These are phyloP conservation scores for Amanita rubescens DNA, from an alignment of 768 basidiomycete genomes.

Conservation along the genomic window DNA sequence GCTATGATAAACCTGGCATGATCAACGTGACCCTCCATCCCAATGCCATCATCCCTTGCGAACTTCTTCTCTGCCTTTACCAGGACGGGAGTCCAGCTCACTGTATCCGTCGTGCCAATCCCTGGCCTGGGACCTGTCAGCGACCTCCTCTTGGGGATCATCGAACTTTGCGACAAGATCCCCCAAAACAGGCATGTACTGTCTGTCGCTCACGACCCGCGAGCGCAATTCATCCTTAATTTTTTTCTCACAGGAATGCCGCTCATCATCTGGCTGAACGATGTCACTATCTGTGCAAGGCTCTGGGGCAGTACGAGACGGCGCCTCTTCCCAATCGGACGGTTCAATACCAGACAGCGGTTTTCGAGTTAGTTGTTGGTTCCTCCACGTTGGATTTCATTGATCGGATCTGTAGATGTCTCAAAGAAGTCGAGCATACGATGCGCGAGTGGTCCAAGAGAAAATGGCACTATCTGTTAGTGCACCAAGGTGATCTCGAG, in stretches of 20 bases:
- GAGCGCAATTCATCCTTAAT: conserved; percentile 1
- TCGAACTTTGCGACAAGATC: conserved; percentile 41
- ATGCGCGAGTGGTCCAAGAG: conserved; percentile 38
- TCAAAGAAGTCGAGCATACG: conserved; percentile 26
- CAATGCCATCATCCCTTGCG: no score
- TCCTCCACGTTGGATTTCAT: background rate
- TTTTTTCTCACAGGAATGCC: conserved; percentile 26
- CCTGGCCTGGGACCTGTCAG: conserved; percentile 39
- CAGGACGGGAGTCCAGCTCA: conserved; percentile 27
- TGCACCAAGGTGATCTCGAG: conserved; percentile 38
- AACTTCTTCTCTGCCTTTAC: background rate
- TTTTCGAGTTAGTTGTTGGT: conserved; percentile 13
- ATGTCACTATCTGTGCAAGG: conserved; percentile 34
- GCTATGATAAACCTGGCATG: no score
- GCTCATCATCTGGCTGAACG: conserved; percentile 39
- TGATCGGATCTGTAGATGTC: conserved; percentile 8
- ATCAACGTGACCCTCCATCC: no score
- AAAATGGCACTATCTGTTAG: conserved; percentile 31
- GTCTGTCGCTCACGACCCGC: background rate
- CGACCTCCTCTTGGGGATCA: conserved; percentile 34
- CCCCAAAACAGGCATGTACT: conserved; percentile 36
- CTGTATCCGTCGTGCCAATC: conserved; percentile 40
- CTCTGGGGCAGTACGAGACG: conserved; percentile 26
- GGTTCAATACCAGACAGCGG: conserved; percentile 24
- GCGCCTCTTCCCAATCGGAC: conserved; percentile 27